A percentile compares a stretch with the other conserved stretches of the same genome.
These are phyloP conservation scores for Neopestalotiopsis rosae DNA, from an alignment of 2,329 filamentous ascomycete genomes.

Conservation along the genomic window DNA sequence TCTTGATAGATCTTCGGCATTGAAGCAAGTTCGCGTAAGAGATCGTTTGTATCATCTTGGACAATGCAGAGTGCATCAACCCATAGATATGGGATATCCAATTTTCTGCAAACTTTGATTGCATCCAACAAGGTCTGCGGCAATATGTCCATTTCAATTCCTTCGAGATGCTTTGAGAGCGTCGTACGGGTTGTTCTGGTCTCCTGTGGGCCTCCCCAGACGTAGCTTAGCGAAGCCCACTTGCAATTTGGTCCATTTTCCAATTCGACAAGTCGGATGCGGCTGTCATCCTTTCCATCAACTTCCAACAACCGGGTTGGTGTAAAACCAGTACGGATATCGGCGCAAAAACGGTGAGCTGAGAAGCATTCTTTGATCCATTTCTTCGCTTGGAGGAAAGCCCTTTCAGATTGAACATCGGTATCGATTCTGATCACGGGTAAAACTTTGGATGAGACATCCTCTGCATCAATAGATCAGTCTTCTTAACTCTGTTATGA, in stretches of 20 bases:
- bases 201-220: not conserved
- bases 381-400: not conserved
- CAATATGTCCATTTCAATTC: not conserved
- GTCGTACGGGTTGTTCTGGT: not conserved
- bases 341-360: not conserved
- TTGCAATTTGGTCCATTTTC: not conserved
- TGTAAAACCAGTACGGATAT: not conserved
- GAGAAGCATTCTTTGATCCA: not conserved
- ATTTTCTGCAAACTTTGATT: slow-evolving; percentile 8
- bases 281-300: not conserved
- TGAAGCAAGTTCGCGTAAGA: not conserved
- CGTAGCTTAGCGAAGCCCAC: slow-evolving; percentile 1
- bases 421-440: not conserved
- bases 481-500: too few species aligned
- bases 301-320: not conserved
- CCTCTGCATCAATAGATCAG: not conserved
- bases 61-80: slow-evolving; percentile 25
- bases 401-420: not conserved
- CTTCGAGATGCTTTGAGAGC: not conserved
- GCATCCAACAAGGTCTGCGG: slow-evolving; percentile 17
- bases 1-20: slow-evolving; percentile 3
- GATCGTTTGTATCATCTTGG: slow-evolving; percentile 20
- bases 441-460: not conserved
- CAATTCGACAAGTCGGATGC: not conserved
- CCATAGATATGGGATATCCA: slow-evolving; percentile 21